Percentiles rank a stretch among this genome's conserved stretches.
These are phyloP conservation scores for Candida hungchunana DNA, from an alignment of 805 yeast genomes.

Conservation along the genomic window DNA sequence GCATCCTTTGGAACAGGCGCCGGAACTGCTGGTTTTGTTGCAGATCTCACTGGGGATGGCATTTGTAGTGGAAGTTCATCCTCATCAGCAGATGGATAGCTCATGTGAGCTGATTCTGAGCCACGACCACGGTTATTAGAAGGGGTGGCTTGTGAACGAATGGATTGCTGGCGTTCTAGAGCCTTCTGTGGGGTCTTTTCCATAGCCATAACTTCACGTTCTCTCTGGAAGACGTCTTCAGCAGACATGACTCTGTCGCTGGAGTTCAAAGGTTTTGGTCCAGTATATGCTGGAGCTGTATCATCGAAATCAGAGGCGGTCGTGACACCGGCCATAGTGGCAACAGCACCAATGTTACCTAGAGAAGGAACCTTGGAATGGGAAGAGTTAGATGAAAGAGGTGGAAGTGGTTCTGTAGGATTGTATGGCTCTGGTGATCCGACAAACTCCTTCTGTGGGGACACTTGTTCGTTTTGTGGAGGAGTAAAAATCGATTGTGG, in stretches of 20 bases:
- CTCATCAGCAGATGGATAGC: slow-evolving; percentile 3
- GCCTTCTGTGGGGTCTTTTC: slow-evolving; percentile 9
- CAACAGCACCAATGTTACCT: slow-evolving; percentile 1
- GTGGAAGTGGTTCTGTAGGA: background rate
- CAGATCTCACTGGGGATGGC: slow-evolving; percentile 21
- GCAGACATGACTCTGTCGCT: slow-evolving; percentile 14
- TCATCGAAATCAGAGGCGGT: no score
- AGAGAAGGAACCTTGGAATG: slow-evolving; percentile 3
- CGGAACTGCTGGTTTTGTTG: slow-evolving; percentile 22
- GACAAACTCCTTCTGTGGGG: slow-evolving; percentile 8
- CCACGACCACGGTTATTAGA: background rate
- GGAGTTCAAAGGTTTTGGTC: background rate
- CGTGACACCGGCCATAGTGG: slow-evolving; percentile 1
- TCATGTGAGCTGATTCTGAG: background rate
- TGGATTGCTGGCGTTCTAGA: slow-evolving; percentile 7
- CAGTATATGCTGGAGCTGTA: background rate
- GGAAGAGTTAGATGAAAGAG: no score
- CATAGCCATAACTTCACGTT: slow-evolving; percentile 10
- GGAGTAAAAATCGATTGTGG: slow-evolving; percentile 22
- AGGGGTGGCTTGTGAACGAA: background rate
- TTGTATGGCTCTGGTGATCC: background rate
- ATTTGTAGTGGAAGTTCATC: background rate
- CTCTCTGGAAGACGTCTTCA: slow-evolving; percentile 24
- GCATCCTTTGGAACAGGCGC: slow-evolving; percentile 13
- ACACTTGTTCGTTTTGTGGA: slow-evolving; percentile 7